Percentiles rank a stretch among this genome's conserved stretches.
Evolutionary conservation across 805 yeast genomes (phyloP).

Genomic region (Teunomyces gatunensis): DNA sequence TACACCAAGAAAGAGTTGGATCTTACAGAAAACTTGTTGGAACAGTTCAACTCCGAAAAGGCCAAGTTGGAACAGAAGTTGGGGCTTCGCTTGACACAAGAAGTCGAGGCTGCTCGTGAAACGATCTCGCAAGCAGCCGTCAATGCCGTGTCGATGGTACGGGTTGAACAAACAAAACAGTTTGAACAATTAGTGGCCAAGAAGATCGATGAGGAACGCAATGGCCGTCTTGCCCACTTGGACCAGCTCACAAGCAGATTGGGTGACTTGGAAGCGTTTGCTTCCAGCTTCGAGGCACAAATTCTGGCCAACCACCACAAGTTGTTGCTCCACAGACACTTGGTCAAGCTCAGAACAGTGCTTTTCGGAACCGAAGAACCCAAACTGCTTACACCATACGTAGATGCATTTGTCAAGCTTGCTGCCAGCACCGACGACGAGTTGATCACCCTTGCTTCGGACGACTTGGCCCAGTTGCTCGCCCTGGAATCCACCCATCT

Average conservation of each 20-base stretch:
- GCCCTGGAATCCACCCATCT: slow-evolving; percentile 42
- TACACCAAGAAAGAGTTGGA: slow-evolving; percentile 52
- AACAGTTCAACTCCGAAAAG: slow-evolving; percentile 63
- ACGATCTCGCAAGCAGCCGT: slow-evolving; percentile 68
- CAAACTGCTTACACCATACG: slow-evolving; percentile 32
- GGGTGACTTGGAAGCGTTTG: slow-evolving; percentile 55
- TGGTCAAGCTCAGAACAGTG: slow-evolving; percentile 31
- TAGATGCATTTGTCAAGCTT: slow-evolving; percentile 31
- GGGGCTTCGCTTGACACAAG: slow-evolving; percentile 54
- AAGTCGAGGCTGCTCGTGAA: slow-evolving; percentile 64
- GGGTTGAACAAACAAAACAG: slow-evolving; percentile 66
- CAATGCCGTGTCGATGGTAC: slow-evolving; percentile 65
- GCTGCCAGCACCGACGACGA: slow-evolving; percentile 29
- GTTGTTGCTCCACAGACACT: slow-evolving; percentile 28
- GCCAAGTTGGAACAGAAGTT: slow-evolving; percentile 58
- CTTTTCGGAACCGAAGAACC: slow-evolving; percentile 24
- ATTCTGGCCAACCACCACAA: slow-evolving; percentile 33
- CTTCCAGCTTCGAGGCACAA: slow-evolving; percentile 39
- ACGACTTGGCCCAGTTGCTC: slow-evolving; percentile 35
- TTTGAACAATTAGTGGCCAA: slow-evolving; percentile 57
- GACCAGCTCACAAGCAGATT: slow-evolving; percentile 56
- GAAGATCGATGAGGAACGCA: slow-evolving; percentile 57
- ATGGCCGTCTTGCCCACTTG: slow-evolving; percentile 72
- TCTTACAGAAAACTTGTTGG: slow-evolving; percentile 55
- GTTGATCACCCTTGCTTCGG: slow-evolving; percentile 29